These are phyloP conservation scores for Rhodotorula sp. DNA, from an alignment of 1,284 basidiomycete species.

Conservation along the genomic window DNA sequence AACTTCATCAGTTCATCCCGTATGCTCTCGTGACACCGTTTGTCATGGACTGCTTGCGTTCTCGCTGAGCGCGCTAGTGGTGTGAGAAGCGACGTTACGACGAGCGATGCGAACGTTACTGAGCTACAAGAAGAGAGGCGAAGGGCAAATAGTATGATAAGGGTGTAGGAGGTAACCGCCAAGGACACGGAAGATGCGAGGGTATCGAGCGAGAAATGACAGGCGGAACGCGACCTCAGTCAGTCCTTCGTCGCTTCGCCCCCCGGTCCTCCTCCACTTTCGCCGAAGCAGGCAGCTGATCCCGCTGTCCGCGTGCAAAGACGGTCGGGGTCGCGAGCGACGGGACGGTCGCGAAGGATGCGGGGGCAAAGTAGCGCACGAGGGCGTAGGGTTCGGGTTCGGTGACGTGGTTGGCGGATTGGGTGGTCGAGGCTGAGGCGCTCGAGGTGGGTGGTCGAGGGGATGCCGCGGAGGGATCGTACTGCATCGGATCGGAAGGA, in stretches of 20 bases:
- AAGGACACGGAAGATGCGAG: too few species aligned
- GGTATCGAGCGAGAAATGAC: too few species aligned
- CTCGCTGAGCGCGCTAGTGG: too few species aligned
- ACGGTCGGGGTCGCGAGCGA: background rate
- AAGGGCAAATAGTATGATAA: too few species aligned
- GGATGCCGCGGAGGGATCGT: constrained; percentile 12
- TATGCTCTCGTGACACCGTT: too few species aligned
- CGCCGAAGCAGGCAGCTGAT: background rate
- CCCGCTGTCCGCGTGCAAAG: background rate
- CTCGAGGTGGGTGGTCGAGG: background rate
- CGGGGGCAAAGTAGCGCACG: constrained; percentile 22
- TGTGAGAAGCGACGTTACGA: too few species aligned
- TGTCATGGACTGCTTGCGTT: too few species aligned
- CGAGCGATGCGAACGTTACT: too few species aligned
- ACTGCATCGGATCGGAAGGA: background rate
- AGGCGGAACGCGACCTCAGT: background rate
- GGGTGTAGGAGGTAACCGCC: too few species aligned
- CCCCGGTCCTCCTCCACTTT: background rate
- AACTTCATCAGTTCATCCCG: too few species aligned
- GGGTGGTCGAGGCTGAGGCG: background rate
- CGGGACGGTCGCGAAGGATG: background rate
- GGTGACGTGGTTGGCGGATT: background rate
- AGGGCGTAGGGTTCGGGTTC: constrained; percentile 29
- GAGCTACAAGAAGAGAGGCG: too few species aligned
- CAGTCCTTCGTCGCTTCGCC: constrained; percentile 10